Conservation (phyloP, 192 early-diverging fungal genomes). For the Backusella tuberculispora region DNA sequence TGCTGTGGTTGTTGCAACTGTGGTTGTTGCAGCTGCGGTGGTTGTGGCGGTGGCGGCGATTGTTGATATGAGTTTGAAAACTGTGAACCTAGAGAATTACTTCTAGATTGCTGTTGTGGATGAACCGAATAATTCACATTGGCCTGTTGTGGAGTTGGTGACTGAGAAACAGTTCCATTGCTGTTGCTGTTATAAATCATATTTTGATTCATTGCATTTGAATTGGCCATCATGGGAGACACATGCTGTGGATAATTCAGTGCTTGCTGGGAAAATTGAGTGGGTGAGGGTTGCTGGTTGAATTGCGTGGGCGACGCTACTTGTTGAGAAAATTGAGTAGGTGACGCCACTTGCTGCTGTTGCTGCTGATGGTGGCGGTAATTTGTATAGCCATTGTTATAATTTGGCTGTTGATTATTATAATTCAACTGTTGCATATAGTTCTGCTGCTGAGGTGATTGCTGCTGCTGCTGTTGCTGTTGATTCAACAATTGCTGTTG, state of each 20-base stretch:
- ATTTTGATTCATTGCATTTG: background rate
- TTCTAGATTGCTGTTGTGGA: background rate
- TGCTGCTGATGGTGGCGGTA: background rate
- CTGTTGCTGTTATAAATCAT: background rate
- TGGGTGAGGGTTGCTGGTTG: background rate
- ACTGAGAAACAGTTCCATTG: background rate
- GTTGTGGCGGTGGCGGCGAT: background rate
- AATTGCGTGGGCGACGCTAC: background rate
- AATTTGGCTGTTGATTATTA: background rate
- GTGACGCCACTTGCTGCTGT: background rate
- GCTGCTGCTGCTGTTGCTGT: constrained; percentile 13
- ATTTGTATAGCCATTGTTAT: constrained; percentile 5
- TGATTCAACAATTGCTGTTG: constrained; percentile 14
- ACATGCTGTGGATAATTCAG: background rate
- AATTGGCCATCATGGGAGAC: background rate
- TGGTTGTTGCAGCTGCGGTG: background rate
- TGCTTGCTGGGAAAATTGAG: background rate
- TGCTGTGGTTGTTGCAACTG: background rate
- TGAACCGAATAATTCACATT: background rate
- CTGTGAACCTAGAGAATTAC: constrained; percentile 6
- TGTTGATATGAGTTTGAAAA: background rate
- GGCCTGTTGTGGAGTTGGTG: background rate
- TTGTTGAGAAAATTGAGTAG: background rate
- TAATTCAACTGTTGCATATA: constrained; percentile 13
- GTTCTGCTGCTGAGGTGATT: background rate